Base-by-base conservation (phyloP, 2,329 filamentous ascomycete genomes). In the Annulohypoxylon truncatum region DNA sequence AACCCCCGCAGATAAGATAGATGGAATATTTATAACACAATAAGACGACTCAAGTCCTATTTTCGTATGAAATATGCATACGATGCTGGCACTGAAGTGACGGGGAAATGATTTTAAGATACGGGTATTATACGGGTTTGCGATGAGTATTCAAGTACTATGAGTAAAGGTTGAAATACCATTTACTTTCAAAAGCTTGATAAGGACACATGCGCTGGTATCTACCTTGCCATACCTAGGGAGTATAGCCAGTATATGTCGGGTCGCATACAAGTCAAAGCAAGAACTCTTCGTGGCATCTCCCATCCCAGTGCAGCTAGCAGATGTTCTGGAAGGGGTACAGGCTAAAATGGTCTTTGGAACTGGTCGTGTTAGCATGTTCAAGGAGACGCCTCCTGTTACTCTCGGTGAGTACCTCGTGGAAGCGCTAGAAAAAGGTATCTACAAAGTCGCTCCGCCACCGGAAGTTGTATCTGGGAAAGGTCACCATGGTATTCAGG, bases 171-270 rank as follows among this genome's bases (percentile, higher is more conserved):
- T n/a, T n/a, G n/a, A n/a, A n/a, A n/a, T n/a, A n/a, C n/a, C n/a
- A n/a, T n/a, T n/a, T n/a, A n/a, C n/a, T n/a, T n/a, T n/a, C n/a
- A n/a, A n/a, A n/a, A 67, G 54, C 63, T 71, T 6, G 66, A 69
- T 22, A 62, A 67, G 40, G 66, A 63, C 8, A 28, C 24, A 9
- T 70, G 62, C 29, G 51, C 48, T 13, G 66, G 63, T 2, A 69
- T 67, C 8, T 71, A 61, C 47, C 57, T 71, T 29, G 68, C 68
- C 5, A 44, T 61, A n/a, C n/a, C n/a, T n/a, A 1, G 68, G 68
- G n/a, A 61, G 42, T 28, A 59, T 61, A 1, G 52, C 53, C 2
- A 57, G 35, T 3, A 56, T 63, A 18, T 67, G 58, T 22, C 48
- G 61, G 31, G 60, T 69, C 6, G 44, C 68, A 18, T 33, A 62